Base-by-base conservation (phyloP, 805 yeast genomes). In the Lachancea sp. region DNA sequence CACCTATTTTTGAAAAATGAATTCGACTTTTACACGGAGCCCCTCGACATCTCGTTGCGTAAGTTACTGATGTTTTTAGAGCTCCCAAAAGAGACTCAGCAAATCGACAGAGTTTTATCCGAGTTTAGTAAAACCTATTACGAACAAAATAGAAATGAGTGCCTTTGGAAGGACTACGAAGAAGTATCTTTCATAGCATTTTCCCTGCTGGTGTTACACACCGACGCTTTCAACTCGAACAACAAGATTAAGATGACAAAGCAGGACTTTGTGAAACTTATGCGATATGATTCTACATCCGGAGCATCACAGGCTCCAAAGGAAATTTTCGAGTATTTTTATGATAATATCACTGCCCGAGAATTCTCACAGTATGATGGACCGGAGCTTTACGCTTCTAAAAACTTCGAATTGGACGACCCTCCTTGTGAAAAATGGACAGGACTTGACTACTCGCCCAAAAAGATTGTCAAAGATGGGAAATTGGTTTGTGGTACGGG, bases 31-130 rank as follows among this genome's bases (percentile, higher is more conserved):
- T 32, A 49, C 2, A 64, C 64, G 19, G 75, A 74, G 45, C 83
- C 92, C 0, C 50, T 83, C 13, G 92, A 83, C 50, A 64, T 83
- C 43, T 70, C 89, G 0, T 57, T 83, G 38, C 62, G 89, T 30
- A 74, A 72, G 48, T 70, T 83, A 37, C 58, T 83, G 30, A 68
- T 77, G 65, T 61, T 69, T 35, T 69, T 77, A 42, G 75, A 76
- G 40, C 61, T 83, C 19, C 92, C 92, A 0, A 71, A 68, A 45
- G 92, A 83, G 52, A 66, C 86, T 0, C 90, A 83, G 54, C 89
- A 83, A 52, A 83, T 83, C 37, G 90, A 83, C 50, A 65, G 88
- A 34, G 69, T 80, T 3, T 61, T 83, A 29, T 74, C 72, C 38
- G 70, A 70, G 23, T 79, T 83, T 58, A 72, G 83, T 8, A 54